Evolutionary conservation across 306 rosid species (phyloP), one percentile per base, ranked within the genome.

Genomic region (Dalbergia oliveri): DNA sequence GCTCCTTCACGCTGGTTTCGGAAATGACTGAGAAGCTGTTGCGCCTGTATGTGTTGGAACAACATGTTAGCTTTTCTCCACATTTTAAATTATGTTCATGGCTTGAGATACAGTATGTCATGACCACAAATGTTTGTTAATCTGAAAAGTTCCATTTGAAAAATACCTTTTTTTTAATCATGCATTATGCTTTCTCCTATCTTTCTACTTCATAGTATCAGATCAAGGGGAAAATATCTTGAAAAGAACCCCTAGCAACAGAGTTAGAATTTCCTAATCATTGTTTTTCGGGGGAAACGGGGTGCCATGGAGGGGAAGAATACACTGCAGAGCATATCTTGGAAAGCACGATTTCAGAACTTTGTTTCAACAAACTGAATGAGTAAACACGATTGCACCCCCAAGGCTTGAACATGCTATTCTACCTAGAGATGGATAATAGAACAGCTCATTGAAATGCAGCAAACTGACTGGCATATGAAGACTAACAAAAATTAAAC

Each of bases 21-120:
- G 81, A 94, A 94, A 86, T 92, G 97, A 81, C 97, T 88, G 60
- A 94, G 97, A 84, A 94, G 94, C 79, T 94, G 98, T 50, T 88
- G 98, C 68, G 97, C 98, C 98, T 94, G 91, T 89, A 88, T 66
- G 77, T n/a, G 78, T 13, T n/a, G 45, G 45, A 18, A 43, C 54
- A 82, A 69, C 57, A 35, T 4, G 63, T 85, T 50, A 79, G 79
- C 16, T 44, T 68, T 47, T 54, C 43, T 77, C 39, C n/a, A 37
- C 33, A 34, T 61, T 79, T 68, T 45, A 64, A 64, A 73, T 73
- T 53, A 50, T 76, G 69, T 58, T 26, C 19, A 53, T 61, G 78
- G 49, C 31, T 1, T 35, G 65, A 72, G 69, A 77, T 16, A 51
- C 49, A 59, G 10, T 35, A 81, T 19, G 62, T 75, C 54, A 44